These are phyloP conservation scores for Cladosporium sp. DNA, from an alignment of 2,329 filamentous ascomycete genomes.

Conservation along the genomic window DNA sequence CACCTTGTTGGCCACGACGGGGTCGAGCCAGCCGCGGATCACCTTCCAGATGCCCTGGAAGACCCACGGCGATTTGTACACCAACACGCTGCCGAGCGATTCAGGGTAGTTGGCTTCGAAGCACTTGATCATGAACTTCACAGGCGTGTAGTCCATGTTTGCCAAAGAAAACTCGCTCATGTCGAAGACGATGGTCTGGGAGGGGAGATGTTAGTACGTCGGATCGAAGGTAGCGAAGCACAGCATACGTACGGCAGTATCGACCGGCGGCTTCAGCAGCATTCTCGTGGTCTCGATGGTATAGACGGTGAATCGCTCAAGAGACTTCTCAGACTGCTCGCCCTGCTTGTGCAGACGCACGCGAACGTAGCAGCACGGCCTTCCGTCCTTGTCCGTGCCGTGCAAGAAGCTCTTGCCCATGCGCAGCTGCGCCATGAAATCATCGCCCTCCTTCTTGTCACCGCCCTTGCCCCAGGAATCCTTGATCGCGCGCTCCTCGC, in stretches of 20 bases:
- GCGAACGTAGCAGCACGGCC: slow-evolving; percentile 82
- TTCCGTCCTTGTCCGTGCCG: slow-evolving; percentile 75
- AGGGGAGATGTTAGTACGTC: not conserved
- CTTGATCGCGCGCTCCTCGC: slow-evolving; percentile 64
- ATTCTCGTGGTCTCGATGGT: slow-evolving; percentile 92
- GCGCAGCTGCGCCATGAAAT: slow-evolving; percentile 78
- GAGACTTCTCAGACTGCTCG: slow-evolving; percentile 74
- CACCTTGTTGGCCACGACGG: slow-evolving; percentile 90
- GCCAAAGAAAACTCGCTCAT: slow-evolving; percentile 91
- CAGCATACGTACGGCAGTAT: slow-evolving; percentile 71
- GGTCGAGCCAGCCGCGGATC: slow-evolving; percentile 93
- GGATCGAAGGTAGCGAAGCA: not conserved
- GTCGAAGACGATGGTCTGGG: slow-evolving; percentile 85
- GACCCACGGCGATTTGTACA: slow-evolving; percentile 95
- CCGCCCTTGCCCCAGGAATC: slow-evolving; percentile 58
- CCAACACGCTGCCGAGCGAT: slow-evolving; percentile 79
- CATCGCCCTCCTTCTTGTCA: slow-evolving; percentile 64
- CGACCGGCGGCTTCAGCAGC: slow-evolving; percentile 71
- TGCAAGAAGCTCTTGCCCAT: slow-evolving; percentile 94
- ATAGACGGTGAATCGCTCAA: slow-evolving; percentile 90
- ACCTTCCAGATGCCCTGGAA: slow-evolving; percentile 98
- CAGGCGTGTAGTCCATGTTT: slow-evolving; percentile 97
- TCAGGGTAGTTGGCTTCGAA: slow-evolving; percentile 99
- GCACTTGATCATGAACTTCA: slow-evolving; percentile 99
- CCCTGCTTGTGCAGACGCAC: slow-evolving; percentile 77